Base-by-base conservation (phyloP, 129 eudicot species). In the Sambucus nigra region DNA sequence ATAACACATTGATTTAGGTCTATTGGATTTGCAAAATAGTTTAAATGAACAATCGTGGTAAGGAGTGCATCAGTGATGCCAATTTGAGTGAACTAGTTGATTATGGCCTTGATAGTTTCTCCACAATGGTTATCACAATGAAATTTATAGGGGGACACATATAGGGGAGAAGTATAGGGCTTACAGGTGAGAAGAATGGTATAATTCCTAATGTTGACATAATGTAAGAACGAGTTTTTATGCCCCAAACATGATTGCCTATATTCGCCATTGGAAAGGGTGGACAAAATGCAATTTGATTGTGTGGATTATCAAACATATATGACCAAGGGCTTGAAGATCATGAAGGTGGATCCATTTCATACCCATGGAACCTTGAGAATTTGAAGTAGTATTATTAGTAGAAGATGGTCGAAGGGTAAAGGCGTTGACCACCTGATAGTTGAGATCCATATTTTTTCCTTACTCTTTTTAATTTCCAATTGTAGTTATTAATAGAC, bases 231-330 rank as follows among this genome's bases (percentile, higher is more conserved):
- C 60, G 41, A 15, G 26, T 42, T 20, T 60, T 64, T 16, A 64
- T 63, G 10, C 69, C 69, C 2, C 44, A 59, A 39, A 63, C 69
- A 33, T 41, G 41, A 24, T n/a, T 12, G 15, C 69, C 69, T 21
- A 40, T 21, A 17, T 63, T 51, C 15, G 40, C 22, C 3, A 52
- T 20, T 12, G 35, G 57, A 41, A 51, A 55, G 11, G 68, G 68
- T n/a, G 52, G 42, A 22, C 41, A 6, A 24, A 53, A 46, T 40
- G 6, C 27, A 25, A 51, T 51, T 9, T 31, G 38, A 3, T 18
- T 64, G 7, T 42, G 52, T 26, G 69, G 69, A 40, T 64, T 64
- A 19, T 64, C 69, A 17, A 39, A 39, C 69, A 64, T 64, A 41
- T 22, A 24, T n/a, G n/a, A n/a, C n/a, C n/a, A n/a, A n/a, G n/a